A percentile compares a stretch with the other conserved stretches of the same genome.
These are phyloP conservation scores for Alternaria metachromatica DNA, from an alignment of 2,329 filamentous ascomycete genomes.

Conservation along the genomic window DNA sequence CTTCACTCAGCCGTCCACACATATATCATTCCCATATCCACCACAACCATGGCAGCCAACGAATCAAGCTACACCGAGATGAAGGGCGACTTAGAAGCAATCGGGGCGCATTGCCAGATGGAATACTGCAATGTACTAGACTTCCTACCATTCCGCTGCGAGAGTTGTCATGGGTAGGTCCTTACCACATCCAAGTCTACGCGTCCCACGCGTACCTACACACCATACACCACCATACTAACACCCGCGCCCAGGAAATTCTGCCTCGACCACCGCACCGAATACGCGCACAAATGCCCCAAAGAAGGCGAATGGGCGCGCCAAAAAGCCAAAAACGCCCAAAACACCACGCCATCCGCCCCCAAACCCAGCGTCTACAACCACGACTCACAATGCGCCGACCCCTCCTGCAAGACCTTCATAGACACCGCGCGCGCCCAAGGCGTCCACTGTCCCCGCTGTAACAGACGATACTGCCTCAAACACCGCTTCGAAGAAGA, in stretches of 20 bases:
- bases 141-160: conserved; percentile 93
- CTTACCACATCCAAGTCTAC: background rate
- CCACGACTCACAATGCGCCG: conserved; percentile 73
- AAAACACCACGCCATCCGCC: conserved; percentile 28
- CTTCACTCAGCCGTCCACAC: background rate
- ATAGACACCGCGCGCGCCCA: conserved; percentile 72
- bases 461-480: conserved; percentile 77
- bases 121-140: conserved; percentile 93
- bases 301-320: conserved; percentile 67
- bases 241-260: conserved; percentile 66
- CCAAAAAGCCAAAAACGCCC: conserved; percentile 47
- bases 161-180: conserved; percentile 73
- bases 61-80: conserved; percentile 70
- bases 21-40: background rate
- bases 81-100: conserved; percentile 77
- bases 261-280: conserved; percentile 92
- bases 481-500: conserved; percentile 79
- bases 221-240: conserved; percentile 3
- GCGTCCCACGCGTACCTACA: background rate
- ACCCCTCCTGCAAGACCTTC: conserved; percentile 70
- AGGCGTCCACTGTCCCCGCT: conserved; percentile 73
- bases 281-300: conserved; percentile 76
- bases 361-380: conserved; percentile 64
- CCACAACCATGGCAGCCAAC: conserved; percentile 26
- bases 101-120: conserved; percentile 91